Base-by-base conservation (phyloP, 768 basidiomycete genomes). In the Clavulina sp. region DNA sequence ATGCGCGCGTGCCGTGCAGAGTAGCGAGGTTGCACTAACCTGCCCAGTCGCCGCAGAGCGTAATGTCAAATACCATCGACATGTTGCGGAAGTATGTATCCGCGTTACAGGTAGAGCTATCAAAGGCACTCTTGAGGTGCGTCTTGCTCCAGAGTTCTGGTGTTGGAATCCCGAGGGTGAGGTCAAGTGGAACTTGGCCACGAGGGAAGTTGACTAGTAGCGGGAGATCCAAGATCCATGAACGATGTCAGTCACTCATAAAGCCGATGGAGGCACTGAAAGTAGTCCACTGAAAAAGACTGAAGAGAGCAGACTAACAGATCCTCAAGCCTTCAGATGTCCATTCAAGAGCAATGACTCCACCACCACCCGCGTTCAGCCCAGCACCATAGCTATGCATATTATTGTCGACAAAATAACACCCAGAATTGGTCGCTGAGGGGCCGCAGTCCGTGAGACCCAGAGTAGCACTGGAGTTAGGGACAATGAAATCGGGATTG, bases 311-410 rank as follows among this genome's bases (percentile, higher is more conserved):
- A n/a, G 40, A 54, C 54, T 28, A 9, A 54, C 55, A 56, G n/a
- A 56, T 52, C 28, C 53, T 54, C 31, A 56, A 49, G 3, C 55
- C 55, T 9, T 19, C 32, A 23, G 26, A 57, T 50, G 62, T 59
- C 66, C 66, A 66, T 32, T 60, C 46, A 60, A 62, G 60, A 28
- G 63, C 63, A 41, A 62, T 65, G 1, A 66, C 64, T 1, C 64
- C 66, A 4, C 66, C 66, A 23, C 64, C 64, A 67, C 1, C 63
- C 63, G 26, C 24, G 18, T 34, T 49, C 9, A 49, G 32, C 24
- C 18, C 32, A 7, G 24, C 32, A 26, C 48, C 48, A 34, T 30
- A 49, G 16, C 7, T 9, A 5, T 56, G 51, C 1, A 43, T 46
- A 2, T 62, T 64, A n/a, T 52, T 30, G 13, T 64, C 63, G 18